Percentiles rank a stretch among this genome's conserved stretches.
phyloP scores from a whole-genome alignment of 441 rosid genomes.

The Mallotus japonicus region DNA sequence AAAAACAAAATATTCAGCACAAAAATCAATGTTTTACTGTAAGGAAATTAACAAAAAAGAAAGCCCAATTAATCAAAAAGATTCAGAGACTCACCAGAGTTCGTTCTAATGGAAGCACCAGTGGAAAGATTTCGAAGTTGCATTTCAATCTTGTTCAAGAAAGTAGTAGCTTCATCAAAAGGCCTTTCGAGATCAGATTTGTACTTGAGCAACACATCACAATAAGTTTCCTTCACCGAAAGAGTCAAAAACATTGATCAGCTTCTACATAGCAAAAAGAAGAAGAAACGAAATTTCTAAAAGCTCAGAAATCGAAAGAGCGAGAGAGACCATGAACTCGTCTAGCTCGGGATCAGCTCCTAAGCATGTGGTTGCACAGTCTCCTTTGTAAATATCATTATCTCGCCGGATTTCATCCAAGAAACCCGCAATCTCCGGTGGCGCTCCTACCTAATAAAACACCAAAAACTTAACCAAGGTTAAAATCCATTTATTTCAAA shows the following conservation, averaged over 20 bases:
- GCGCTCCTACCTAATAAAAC: slow-evolving; percentile 73
- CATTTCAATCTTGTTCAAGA: slow-evolving; percentile 75
- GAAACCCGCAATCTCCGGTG: slow-evolving; percentile 66
- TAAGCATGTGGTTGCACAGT: slow-evolving; percentile 34
- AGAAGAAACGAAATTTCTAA: not conserved
- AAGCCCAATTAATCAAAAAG: not conserved
- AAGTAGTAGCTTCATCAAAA: slow-evolving; percentile 75
- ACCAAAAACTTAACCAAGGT: too few species aligned
- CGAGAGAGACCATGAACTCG: slow-evolving; percentile 53
- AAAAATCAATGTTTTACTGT: slow-evolving; percentile 24
- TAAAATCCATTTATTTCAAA: not conserved
- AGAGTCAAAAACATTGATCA: not conserved
- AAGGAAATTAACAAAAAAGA: slow-evolving; percentile 11
- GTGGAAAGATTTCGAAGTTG: slow-evolving; percentile 81
- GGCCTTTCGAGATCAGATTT: slow-evolving; percentile 87
- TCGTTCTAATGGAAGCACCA: slow-evolving; percentile 42
- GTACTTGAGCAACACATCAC: slow-evolving; percentile 68
- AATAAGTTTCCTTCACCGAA: slow-evolving; percentile 62
- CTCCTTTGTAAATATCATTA: slow-evolving; percentile 42
- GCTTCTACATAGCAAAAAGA: not conserved
- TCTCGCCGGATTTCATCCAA: slow-evolving; percentile 70
- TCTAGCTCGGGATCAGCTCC: slow-evolving; percentile 95
- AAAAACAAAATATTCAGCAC: slow-evolving; percentile 24
- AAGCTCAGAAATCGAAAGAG: not conserved
- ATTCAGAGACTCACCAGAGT: slow-evolving; percentile 43